Evolutionary conservation across 306 rosid genomes (phyloP).

Genomic region (Trichosanthes truncata): DNA sequence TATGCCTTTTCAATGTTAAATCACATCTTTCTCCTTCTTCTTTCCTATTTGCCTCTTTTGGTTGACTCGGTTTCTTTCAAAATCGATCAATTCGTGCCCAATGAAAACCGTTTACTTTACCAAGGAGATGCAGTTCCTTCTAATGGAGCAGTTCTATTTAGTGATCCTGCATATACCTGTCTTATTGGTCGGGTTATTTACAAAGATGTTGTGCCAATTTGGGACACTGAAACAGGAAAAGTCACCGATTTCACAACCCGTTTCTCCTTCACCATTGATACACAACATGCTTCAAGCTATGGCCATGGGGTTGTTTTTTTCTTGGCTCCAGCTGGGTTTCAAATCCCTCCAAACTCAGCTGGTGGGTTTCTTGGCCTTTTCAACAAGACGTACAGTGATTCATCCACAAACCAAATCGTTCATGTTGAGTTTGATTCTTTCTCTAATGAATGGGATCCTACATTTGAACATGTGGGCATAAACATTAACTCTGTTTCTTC

Average conservation of each 20-base stretch:
- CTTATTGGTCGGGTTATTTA: background rate
- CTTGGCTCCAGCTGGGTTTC: background rate
- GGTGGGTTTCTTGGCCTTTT: slow-evolving; percentile 1
- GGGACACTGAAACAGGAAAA: background rate
- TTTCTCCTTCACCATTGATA: background rate
- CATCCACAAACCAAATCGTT: background rate
- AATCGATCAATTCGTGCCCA: background rate
- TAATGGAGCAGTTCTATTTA: background rate
- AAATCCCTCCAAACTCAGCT: slow-evolving; percentile 5
- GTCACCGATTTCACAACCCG: background rate
- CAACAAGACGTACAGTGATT: background rate
- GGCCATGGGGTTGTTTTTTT: background rate
- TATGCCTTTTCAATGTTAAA: background rate
- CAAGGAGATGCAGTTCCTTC: background rate
- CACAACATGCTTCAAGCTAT: background rate
- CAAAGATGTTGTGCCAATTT: background rate
- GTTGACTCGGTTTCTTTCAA: background rate
- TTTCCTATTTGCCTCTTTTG: background rate
- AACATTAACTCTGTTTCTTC: background rate
- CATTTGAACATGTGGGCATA: background rate
- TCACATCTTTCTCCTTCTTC: background rate
- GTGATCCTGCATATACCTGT: background rate
- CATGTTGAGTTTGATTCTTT: background rate
- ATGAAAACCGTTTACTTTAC: background rate
- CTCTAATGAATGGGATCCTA: background rate